Evolutionary conservation across 2,329 filamentous ascomycete genomes (phyloP).

Genomic region (Didymella keratinophila): DNA sequence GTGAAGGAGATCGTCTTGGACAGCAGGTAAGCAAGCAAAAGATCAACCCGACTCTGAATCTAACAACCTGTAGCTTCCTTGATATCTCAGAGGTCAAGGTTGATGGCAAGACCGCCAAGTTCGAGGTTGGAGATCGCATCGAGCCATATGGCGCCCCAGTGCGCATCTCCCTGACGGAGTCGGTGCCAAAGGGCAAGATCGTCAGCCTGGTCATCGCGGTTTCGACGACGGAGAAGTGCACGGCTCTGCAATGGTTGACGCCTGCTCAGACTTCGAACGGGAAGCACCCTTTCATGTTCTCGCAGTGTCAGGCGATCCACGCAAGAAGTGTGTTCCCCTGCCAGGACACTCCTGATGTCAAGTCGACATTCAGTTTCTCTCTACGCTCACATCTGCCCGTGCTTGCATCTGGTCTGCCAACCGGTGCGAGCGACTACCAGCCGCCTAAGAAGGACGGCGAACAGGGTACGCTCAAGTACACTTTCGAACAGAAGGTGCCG

Average conservation of each 20-base stretch:
- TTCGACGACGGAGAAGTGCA: slow-evolving; percentile 86
- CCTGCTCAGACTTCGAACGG: slow-evolving; percentile 94
- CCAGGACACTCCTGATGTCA: slow-evolving; percentile 96
- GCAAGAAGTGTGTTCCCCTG: slow-evolving; percentile 93
- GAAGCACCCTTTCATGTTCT: slow-evolving; percentile 97
- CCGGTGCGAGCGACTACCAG: slow-evolving; percentile 60
- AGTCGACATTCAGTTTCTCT: slow-evolving; percentile 91
- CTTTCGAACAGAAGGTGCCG: slow-evolving; percentile 87
- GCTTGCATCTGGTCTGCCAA: slow-evolving; percentile 83
- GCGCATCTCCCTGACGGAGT: slow-evolving; percentile 63
- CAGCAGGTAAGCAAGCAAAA: slow-evolving; percentile 61
- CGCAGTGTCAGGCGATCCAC: slow-evolving; percentile 96
- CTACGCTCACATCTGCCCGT: slow-evolving; percentile 87
- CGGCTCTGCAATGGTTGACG: slow-evolving; percentile 93
- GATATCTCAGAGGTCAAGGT: slow-evolving; percentile 76
- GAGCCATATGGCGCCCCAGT: slow-evolving; percentile 80
- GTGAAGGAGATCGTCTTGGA: slow-evolving; percentile 85
- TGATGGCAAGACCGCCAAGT: slow-evolving; percentile 69
- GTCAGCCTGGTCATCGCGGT: slow-evolving; percentile 61
- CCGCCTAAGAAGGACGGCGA: slow-evolving; percentile 61
- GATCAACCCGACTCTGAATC: neutral
- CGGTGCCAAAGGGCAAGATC: slow-evolving; percentile 55
- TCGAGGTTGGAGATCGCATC: slow-evolving; percentile 72
- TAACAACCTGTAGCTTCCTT: slow-evolving; percentile 63
- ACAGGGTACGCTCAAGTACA: slow-evolving; percentile 70